Conservation (phyloP, 2,329 filamentous ascomycete species). For the Gnomoniopsis sp. region DNA sequence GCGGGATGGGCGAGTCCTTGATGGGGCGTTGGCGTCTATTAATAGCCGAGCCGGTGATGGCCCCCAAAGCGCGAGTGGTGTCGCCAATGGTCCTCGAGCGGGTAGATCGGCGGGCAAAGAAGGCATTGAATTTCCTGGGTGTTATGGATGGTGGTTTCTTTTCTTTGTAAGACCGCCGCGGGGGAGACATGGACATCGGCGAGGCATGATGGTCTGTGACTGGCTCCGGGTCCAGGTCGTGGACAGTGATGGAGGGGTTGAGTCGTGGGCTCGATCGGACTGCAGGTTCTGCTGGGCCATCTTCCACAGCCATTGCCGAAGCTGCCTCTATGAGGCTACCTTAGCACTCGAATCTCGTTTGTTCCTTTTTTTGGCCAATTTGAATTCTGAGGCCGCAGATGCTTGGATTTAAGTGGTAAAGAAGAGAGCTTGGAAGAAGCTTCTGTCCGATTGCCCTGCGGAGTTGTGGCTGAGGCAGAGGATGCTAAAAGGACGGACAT, state of each 20-base stretch:
- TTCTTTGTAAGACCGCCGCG: slow-evolving; percentile 33
- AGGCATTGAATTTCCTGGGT: slow-evolving; percentile 49
- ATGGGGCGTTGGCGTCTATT: slow-evolving; percentile 35
- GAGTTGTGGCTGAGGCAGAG: no score
- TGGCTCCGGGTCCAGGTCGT: not conserved
- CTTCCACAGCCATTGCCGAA: slow-evolving; percentile 22
- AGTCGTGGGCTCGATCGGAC: slow-evolving; percentile 11
- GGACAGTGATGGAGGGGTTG: not conserved
- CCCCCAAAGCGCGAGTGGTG: slow-evolving; percentile 16
- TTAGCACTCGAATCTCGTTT: not conserved
- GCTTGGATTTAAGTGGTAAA: no score
- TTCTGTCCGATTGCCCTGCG: no score
- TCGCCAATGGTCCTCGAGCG: slow-evolving; percentile 12
- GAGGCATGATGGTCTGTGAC: not conserved
- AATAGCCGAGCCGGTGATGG: slow-evolving; percentile 34
- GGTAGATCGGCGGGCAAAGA: slow-evolving; percentile 48
- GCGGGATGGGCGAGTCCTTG: slow-evolving; percentile 32
- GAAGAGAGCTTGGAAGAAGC: no score
- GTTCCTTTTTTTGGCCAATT: no score
- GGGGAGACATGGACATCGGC: not conserved
- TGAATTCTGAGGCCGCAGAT: no score
- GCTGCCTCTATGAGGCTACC: not conserved
- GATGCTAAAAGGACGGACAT: no score
- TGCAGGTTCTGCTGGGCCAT: slow-evolving; percentile 4
- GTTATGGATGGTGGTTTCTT: slow-evolving; percentile 50